phyloP scores from a whole-genome alignment of 2,329 filamentous ascomycete species.

The Xylaria polymorpha region DNA sequence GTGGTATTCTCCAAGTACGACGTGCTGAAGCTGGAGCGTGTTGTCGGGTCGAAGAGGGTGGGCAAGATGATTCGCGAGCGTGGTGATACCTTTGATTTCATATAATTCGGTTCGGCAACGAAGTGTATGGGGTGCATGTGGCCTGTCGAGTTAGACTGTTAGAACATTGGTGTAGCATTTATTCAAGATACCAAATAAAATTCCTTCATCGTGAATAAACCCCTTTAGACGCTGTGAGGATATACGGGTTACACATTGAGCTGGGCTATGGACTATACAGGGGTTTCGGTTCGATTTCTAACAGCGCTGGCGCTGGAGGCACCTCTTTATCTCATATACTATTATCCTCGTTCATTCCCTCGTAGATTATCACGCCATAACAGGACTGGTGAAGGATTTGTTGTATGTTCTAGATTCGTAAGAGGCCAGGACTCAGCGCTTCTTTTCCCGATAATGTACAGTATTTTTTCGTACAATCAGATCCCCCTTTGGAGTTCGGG shows the following conservation, averaged over 20 bases:
- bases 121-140: neutral
- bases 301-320: too few species aligned
- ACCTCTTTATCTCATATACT: too few species aligned
- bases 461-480: slow-evolving; percentile 48
- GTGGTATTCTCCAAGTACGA: slow-evolving; percentile 90
- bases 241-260: neutral
- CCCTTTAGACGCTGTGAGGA: neutral
- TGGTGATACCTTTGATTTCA: slow-evolving; percentile 94
- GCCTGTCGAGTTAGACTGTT: neutral
- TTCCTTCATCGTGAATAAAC: neutral
- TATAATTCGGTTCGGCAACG: slow-evolving; percentile 61
- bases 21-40: slow-evolving; percentile 84
- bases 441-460: slow-evolving; percentile 36
- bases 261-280: too few species aligned
- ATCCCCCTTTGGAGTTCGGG: slow-evolving; percentile 42
- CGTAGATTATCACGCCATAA: neutral
- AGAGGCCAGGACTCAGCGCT: neutral
- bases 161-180: neutral
- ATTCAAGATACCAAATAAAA: slow-evolving; percentile 23
- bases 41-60: slow-evolving; percentile 84
- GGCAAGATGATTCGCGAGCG: slow-evolving; percentile 85
- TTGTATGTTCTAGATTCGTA: slow-evolving; percentile 19
- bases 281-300: too few species aligned
- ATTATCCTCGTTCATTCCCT: neutral
- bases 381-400: neutral